Conservation (phyloP, 225 moss, liverwort and hornwort genomes). For the Asterella californica region DNA sequence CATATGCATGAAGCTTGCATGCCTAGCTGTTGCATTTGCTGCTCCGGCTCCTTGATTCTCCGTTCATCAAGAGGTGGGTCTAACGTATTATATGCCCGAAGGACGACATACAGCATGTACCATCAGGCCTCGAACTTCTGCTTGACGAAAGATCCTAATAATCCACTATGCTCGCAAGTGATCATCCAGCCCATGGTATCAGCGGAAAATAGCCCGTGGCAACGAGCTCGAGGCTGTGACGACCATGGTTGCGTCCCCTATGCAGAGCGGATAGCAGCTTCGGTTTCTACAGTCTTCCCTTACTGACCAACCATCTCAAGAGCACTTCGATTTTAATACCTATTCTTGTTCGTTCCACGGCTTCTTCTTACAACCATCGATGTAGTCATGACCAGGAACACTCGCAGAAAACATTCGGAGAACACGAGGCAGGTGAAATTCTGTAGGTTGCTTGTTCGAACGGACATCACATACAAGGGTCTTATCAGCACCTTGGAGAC, state of each 20-base stretch:
- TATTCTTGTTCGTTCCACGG: neutral
- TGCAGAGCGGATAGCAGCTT: neutral
- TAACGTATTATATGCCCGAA: neutral
- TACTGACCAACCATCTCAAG: neutral
- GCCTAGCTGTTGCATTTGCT: slow-evolving; percentile 3
- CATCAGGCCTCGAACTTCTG: neutral
- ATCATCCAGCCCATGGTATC: neutral
- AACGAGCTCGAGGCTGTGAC: neutral
- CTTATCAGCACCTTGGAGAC: neutral
- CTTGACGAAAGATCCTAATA: neutral
- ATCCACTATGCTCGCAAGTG: neutral
- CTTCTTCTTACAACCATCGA: neutral
- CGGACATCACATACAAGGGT: neutral
- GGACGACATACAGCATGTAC: neutral
- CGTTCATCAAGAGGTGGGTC: neutral
- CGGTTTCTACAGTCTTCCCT: neutral
- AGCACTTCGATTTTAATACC: neutral
- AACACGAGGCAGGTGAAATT: neutral
- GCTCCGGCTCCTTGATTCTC: neutral
- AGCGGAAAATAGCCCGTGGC: neutral
- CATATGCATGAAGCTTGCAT: neutral
- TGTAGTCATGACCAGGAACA: neutral
- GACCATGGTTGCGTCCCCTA: neutral
- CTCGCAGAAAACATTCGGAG: neutral
- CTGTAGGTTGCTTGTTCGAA: neutral